Base-by-base conservation (phyloP, 2,329 filamentous ascomycete species). In the Dactylellina parvicollis region DNA sequence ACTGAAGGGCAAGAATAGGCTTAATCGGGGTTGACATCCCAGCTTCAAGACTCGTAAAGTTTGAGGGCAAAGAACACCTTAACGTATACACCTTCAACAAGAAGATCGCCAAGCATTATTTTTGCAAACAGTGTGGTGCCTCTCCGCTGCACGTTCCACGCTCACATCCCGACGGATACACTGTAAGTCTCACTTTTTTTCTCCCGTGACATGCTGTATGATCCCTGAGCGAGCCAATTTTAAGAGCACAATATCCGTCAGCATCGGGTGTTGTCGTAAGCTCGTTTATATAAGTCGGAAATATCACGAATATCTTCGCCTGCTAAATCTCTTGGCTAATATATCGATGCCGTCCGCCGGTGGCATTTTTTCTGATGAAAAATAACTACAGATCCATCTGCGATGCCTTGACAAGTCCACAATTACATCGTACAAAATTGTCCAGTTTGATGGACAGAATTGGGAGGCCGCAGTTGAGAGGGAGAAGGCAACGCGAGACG, bases 41-140 rank as follows among this genome's bases (percentile, higher is more conserved):
- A 60, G 54, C 54, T 40, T 66, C 69, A 59, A 73, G 69, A 73
- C 69, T 73, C 16, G 24, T 66, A 66, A 73, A 66, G 60, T 73
- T 66, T 66, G 69, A 73, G 36, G 69, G 69, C 26, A 65, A 60
- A 65, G 67, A 73, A 34, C 60, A 73, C 22, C 40, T 73, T 28
- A 66, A 73, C 16, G 69, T 66, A 49, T 73, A 66, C 20, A 64
- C 34, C n/a, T 66, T 66, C 42, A 73, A 73, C 26, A 73, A 73
- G 40, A 65, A 50, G 22, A 66, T 73, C 22, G 69, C 69, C 60
- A 73, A 73, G 60, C 60, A 66, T 34, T 66, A 36, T 28, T 73
- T 73, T 20, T 73, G 69, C 26, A 32, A 24, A 8, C 10, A 20
- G 4, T 73, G 60, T 36, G 60, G 60, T 32, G 69, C 67, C 7